Evolutionary conservation across 2,329 filamentous ascomycete species (phyloP).

Genomic region (Trichophyton verrucosum): DNA sequence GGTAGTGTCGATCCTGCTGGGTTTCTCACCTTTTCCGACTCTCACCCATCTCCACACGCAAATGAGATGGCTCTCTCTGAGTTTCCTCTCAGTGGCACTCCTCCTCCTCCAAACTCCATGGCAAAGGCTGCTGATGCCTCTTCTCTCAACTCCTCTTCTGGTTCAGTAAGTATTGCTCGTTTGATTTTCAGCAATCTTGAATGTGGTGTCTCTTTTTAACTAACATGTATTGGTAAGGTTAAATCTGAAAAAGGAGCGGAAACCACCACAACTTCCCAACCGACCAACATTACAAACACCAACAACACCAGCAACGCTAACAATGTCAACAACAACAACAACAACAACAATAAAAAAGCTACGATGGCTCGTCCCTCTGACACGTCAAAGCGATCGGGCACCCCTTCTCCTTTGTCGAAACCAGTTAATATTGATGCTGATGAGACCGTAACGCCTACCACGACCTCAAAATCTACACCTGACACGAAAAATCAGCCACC

Average conservation of each 20-base stretch:
- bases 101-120: not conserved
- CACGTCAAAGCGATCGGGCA: constrained; percentile 51
- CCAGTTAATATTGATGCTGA: constrained; percentile 52
- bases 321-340: not conserved
- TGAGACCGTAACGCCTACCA: constrained; percentile 20
- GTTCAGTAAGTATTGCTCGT: not conserved
- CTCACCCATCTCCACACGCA: constrained; percentile 21
- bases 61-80: constrained; percentile 1
- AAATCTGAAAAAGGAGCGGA: not conserved
- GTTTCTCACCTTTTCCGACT: constrained; percentile 21
- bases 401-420: constrained; percentile 62
- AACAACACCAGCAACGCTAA: not conserved
- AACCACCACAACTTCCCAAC: not conserved
- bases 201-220: not conserved
- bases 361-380: constrained; percentile 39
- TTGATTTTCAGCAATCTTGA: too few relatives aligned
- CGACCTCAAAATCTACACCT: constrained; percentile 33
- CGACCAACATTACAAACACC: not conserved
- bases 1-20: constrained; percentile 47
- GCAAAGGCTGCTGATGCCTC: not conserved
- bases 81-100: not conserved
- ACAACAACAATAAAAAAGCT: not conserved
- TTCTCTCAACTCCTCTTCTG: not conserved
- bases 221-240: not conserved
- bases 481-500: constrained; percentile 13